These are phyloP conservation scores for Curvularia verruculosa DNA, from an alignment of 2,329 filamentous ascomycete species.

Conservation along the genomic window DNA sequence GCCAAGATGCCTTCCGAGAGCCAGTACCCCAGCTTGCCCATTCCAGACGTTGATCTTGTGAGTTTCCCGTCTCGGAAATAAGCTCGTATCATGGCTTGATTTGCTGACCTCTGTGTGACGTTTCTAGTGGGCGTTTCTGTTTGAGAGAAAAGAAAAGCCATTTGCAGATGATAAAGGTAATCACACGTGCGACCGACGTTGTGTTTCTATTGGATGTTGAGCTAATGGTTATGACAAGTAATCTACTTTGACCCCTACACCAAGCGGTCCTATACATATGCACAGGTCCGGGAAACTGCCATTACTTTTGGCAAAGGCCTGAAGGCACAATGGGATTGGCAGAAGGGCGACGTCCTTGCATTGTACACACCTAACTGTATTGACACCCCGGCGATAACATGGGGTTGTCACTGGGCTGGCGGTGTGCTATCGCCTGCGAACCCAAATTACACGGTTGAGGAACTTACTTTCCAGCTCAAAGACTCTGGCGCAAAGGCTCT, in stretches of 20 bases:
- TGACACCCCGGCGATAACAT: slow-evolving; percentile 77
- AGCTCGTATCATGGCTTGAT: background rate
- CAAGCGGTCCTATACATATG: slow-evolving; percentile 71
- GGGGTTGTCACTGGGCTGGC: slow-evolving; percentile 83
- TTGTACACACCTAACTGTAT: slow-evolving; percentile 83
- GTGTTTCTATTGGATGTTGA: background rate
- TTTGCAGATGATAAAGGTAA: slow-evolving; percentile 77
- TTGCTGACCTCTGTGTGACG: background rate
- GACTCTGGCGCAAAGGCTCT: slow-evolving; percentile 77
- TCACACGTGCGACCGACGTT: background rate
- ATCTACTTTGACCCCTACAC: slow-evolving; percentile 80
- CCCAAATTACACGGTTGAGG: slow-evolving; percentile 81
- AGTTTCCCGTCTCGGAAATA: slow-evolving; percentile 5
- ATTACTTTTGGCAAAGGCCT: slow-evolving; percentile 82
- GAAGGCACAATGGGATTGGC: slow-evolving; percentile 75
- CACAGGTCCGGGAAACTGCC: slow-evolving; percentile 68
- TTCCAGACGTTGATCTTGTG: slow-evolving; percentile 73
- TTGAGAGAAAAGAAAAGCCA: slow-evolving; percentile 68
- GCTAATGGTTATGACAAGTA: slow-evolving; percentile 56
- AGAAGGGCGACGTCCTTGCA: slow-evolving; percentile 80
- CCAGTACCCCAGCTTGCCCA: slow-evolving; percentile 66
- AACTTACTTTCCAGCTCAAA: slow-evolving; percentile 82
- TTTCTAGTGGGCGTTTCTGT: slow-evolving; percentile 70
- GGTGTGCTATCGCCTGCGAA: slow-evolving; percentile 85
- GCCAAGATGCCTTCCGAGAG: slow-evolving; percentile 73